Conservation (phyloP, 768 basidiomycete species). For the Cantharellus anzutake region DNA sequence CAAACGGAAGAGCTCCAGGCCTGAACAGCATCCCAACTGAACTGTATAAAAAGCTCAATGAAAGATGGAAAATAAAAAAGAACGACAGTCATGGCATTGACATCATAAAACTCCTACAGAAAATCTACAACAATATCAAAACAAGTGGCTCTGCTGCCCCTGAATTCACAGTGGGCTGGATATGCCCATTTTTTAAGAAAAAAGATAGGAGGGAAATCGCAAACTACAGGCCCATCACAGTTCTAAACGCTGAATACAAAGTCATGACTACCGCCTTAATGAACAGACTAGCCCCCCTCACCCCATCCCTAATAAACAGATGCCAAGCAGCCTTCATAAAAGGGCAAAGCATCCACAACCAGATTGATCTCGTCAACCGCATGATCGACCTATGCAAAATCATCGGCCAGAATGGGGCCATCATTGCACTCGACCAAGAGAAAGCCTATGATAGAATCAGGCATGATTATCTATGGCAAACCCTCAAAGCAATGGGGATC, state of each 20-base stretch:
- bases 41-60: conserved; percentile 1
- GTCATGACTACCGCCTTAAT: background rate
- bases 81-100: background rate
- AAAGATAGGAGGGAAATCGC: background rate
- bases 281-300: background rate
- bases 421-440: too few relatives aligned
- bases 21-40: conserved; percentile 1
- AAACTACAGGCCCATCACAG: too few relatives aligned
- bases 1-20: conserved; percentile 1
- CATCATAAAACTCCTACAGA: background rate
- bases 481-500: background rate
- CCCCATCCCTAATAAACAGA: background rate
- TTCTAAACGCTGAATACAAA: conserved; percentile 1
- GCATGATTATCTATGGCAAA: too few relatives aligned
- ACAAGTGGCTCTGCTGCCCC: background rate
- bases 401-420: conserved; percentile 1
- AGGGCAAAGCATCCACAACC: too few relatives aligned
- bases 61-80: background rate
- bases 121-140: background rate
- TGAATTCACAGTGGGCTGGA: background rate
- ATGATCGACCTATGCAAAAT: background rate
- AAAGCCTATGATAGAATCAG: too few relatives aligned
- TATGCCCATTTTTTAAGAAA: conserved; percentile 4
- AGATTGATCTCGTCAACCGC: too few relatives aligned
- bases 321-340: too few relatives aligned